A percentile compares a stretch with the other conserved stretches of the same genome.
phyloP scores from a whole-genome alignment of 2,329 filamentous ascomycete species.

The Thielaviopsis populi region DNA sequence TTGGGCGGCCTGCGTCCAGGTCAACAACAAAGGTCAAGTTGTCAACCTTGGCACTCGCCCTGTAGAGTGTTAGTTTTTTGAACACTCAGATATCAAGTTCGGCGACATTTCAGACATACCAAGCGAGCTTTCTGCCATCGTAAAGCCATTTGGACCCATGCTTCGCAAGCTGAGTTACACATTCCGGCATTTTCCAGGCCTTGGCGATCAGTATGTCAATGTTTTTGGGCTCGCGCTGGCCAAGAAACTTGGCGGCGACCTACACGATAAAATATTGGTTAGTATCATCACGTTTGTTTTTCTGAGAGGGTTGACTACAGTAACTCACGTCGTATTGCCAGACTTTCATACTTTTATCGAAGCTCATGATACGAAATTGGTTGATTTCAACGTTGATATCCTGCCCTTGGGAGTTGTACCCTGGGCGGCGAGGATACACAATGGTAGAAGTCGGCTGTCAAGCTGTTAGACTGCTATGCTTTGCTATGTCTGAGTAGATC shows the following conservation, averaged over 20 bases:
- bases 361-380: slow-evolving; percentile 51
- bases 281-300: not conserved
- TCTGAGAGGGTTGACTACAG: not conserved
- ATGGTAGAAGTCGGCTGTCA: slow-evolving; percentile 3
- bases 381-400: slow-evolving; percentile 49
- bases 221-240: slow-evolving; percentile 13
- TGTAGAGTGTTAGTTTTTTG: slow-evolving; percentile 13
- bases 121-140: slow-evolving; percentile 75
- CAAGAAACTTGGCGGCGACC: slow-evolving; percentile 14
- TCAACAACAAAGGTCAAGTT: slow-evolving; percentile 49
- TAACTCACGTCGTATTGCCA: slow-evolving; percentile 72
- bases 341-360: slow-evolving; percentile 44
- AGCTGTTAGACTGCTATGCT: not conserved
- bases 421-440: slow-evolving; percentile 30
- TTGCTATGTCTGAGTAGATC: not conserved
- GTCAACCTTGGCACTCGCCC: slow-evolving; percentile 23
- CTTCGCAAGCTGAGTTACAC: slow-evolving; percentile 32
- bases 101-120: slow-evolving; percentile 37
- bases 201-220: slow-evolving; percentile 50
- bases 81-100: not conserved
- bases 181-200: slow-evolving; percentile 40
- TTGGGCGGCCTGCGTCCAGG: slow-evolving; percentile 41
- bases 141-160: slow-evolving; percentile 46
- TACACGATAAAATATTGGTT: not conserved
- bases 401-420: slow-evolving; percentile 43